These are phyloP conservation scores for Zygosaccharomyces bisporus DNA, from an alignment of 805 yeast genomes.

Conservation along the genomic window DNA sequence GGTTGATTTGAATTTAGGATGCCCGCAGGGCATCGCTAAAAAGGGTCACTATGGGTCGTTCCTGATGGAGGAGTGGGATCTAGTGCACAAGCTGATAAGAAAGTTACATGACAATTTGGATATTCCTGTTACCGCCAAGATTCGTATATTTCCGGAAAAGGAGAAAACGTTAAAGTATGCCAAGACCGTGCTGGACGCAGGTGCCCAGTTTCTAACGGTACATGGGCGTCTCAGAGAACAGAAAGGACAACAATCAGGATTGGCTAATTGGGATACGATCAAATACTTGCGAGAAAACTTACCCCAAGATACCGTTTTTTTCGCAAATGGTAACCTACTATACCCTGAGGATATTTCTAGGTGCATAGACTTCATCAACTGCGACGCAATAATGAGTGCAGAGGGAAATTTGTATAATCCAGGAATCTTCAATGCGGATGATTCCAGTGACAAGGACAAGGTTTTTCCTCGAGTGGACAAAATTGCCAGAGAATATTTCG, in stretches of 20 bases:
- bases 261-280: constrained; percentile 88
- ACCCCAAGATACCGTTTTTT: constrained; percentile 76
- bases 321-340: constrained; percentile 92
- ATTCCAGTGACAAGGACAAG: constrained; percentile 48
- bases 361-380: constrained; percentile 57
- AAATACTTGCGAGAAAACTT: constrained; percentile 72
- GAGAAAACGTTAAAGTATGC: constrained; percentile 85
- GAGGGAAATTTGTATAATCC: constrained; percentile 95
- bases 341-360: constrained; percentile 80
- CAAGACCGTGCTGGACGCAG: constrained; percentile 80
- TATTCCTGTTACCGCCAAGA: constrained; percentile 93
- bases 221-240: constrained; percentile 96
- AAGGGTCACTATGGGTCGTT: constrained; percentile 96
- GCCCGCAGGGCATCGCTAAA: constrained; percentile 96
- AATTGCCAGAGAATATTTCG: constrained; percentile 81
- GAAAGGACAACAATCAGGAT: constrained; percentile 95
- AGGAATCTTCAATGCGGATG: constrained; percentile 58
- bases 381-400: constrained; percentile 96
- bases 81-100: constrained; percentile 66
- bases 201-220: constrained; percentile 91
- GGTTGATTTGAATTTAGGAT: constrained; percentile 90
- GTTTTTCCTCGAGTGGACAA: constrained; percentile 84
- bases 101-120: constrained; percentile 70
- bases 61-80: constrained; percentile 94
- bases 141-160: constrained; percentile 80